Base-by-base conservation (phyloP, 768 basidiomycete species). In the Pulveroboletus sp. region DNA sequence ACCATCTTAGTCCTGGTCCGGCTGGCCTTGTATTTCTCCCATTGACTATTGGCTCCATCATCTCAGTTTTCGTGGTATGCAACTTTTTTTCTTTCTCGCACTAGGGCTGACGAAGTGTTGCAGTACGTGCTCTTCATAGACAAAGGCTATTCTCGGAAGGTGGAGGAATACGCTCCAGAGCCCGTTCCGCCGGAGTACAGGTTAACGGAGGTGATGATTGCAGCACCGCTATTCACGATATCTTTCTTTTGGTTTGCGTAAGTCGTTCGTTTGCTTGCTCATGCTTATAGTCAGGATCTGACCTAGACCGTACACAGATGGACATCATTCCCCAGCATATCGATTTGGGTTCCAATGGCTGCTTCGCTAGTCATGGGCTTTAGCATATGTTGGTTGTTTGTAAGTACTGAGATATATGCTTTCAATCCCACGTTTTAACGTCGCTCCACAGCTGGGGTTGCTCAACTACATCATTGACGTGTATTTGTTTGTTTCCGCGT, bases 241-340 rank as follows among this genome's bases (percentile, higher is more conserved):
- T 74, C 79, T 5, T 79, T 84, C 63, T 85, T 86, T 65, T 83
- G 83, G 83, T 82, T 86, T 59, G 76, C 68, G 73, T 78, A 51
- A 59, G 73, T 68, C 8, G 3, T 40, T 40, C 30, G 3, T 17
- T 4, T 36, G 11, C 13, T 30, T 6, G 23, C 26, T 43, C 22
- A 30, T 13, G n/a, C n/a, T 22, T 23, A 20, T 20, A 44, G 7
- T n/a, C n/a, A n/a, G n/a, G n/a, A 43, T 34, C 13, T 51, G 35
- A 47, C 20, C 26, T 22, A 20, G 47, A 40, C 5, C 34, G 40
- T 22, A 42, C n/a, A n/a, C 40, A 80, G 81, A 24, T 83, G 82
- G 82, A 80, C 82, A 2, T 80, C 81, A 0, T 79, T 61, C 50
- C 76, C 80, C 10, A 68, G 64, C 35, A 70, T 82, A 47, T 73